Evolutionary conservation across 495 filamentous ascomycete species (phyloP).

Genomic region (Xylaria scruposa): DNA sequence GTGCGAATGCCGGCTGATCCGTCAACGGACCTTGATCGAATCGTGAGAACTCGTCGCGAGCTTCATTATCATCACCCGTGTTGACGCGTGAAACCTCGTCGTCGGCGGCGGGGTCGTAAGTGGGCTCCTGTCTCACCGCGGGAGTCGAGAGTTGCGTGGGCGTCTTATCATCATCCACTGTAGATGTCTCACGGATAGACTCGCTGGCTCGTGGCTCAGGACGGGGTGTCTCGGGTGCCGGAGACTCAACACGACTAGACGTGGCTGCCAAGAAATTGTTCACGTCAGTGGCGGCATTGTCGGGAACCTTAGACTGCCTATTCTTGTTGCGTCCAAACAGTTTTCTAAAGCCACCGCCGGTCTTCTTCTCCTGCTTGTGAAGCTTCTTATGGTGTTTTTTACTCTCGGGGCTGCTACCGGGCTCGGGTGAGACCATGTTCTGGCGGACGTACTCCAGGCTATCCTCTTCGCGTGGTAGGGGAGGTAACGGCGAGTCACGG

Average conservation of each 20-base stretch:
- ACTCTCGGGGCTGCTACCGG: slow-evolving; percentile 50
- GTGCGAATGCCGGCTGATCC: slow-evolving; percentile 86
- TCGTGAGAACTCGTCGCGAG: slow-evolving; percentile 75
- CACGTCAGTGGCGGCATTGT: slow-evolving; percentile 52
- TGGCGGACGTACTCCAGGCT: slow-evolving; percentile 49
- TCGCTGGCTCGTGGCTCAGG: slow-evolving; percentile 39
- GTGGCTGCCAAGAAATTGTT: slow-evolving; percentile 42
- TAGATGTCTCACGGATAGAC: slow-evolving; percentile 36
- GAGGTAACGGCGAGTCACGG: slow-evolving; percentile 47
- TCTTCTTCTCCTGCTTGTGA: slow-evolving; percentile 60
- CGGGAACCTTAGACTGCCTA: slow-evolving; percentile 56
- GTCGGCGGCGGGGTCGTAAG: slow-evolving; percentile 60
- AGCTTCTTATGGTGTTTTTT: slow-evolving; percentile 62
- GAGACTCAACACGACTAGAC: slow-evolving; percentile 32
- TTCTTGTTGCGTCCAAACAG: slow-evolving; percentile 69
- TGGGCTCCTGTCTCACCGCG: slow-evolving; percentile 36
- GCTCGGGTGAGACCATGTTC: slow-evolving; percentile 53
- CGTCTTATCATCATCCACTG: slow-evolving; percentile 43
- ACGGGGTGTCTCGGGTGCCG: slow-evolving; percentile 31
- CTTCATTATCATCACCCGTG: slow-evolving; percentile 68
- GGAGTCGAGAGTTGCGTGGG: slow-evolving; percentile 36
- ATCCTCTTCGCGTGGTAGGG: slow-evolving; percentile 47
- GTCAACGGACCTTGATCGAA: slow-evolving; percentile 90
- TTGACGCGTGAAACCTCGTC: slow-evolving; percentile 66
- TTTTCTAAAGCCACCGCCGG: slow-evolving; percentile 60